phyloP scores from a whole-genome alignment of 306 rosid species.

The Macrotyloma uniflorum region DNA sequence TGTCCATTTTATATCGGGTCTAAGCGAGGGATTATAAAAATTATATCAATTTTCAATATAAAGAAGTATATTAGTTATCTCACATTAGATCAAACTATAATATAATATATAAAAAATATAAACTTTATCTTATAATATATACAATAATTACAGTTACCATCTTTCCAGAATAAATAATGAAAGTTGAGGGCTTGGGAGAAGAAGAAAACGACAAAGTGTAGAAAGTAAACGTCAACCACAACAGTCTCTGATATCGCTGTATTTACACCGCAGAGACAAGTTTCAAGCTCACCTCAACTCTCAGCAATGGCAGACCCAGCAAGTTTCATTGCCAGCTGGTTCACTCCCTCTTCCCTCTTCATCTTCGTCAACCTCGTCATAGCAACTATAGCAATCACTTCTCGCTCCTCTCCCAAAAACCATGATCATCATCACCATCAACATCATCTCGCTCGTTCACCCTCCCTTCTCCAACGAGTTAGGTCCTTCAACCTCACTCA shows the following conservation, averaged over 20 bases:
- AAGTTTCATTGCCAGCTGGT: constrained; percentile 47
- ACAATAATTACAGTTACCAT: no score
- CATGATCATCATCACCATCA: constrained; percentile 9
- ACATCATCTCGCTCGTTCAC: constrained; percentile 41
- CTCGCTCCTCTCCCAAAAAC: constrained; percentile 43
- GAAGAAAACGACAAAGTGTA: not conserved
- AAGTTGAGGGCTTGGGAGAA: not conserved
- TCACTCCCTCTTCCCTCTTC: constrained; percentile 70
- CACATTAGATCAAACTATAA: no score
- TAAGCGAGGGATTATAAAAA: no score
- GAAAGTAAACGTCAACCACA: not conserved
- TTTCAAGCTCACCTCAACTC: not conserved
- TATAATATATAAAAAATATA: no score
- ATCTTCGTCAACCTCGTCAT: constrained; percentile 75
- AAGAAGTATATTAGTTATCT: no score
- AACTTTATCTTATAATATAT: no score
- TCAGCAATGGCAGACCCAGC: constrained; percentile 40
- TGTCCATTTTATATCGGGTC: no score
- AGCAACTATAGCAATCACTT: constrained; percentile 53
- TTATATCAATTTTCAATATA: no score
- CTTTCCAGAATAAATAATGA: no score
- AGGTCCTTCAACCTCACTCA: constrained; percentile 37
- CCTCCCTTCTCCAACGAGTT: constrained; percentile 60
- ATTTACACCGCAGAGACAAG: not conserved
- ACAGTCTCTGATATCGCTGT: not conserved